Evolutionary conservation across 805 yeast species (phyloP).

Genomic region (Starmera dryadoides): DNA sequence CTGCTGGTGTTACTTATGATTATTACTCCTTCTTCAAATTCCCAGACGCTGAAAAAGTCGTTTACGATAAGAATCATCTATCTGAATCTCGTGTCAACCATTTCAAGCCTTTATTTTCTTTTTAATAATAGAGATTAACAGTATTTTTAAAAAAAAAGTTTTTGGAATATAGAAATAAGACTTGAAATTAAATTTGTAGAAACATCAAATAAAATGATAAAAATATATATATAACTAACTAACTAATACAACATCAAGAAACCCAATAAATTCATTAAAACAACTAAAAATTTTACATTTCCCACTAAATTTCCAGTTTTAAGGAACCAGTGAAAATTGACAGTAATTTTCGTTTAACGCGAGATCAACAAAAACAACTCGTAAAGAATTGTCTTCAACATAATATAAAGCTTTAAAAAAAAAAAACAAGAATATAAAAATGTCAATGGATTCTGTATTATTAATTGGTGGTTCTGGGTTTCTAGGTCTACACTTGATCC

Average conservation of each 20-base stretch:
- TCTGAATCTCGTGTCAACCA: slow-evolving; percentile 11
- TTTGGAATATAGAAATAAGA: too few relatives aligned
- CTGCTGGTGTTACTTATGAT: neutral
- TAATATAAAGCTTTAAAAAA: neutral
- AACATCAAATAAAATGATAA: too few relatives aligned
- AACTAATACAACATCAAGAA: too few relatives aligned
- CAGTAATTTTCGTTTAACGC: too few relatives aligned
- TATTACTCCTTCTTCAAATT: slow-evolving; percentile 8
- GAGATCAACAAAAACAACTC: too few relatives aligned
- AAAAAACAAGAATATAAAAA: neutral
- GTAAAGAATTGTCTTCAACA: neutral
- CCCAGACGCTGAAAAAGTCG: slow-evolving; percentile 13
- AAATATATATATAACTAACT: too few relatives aligned
- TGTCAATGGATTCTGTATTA: slow-evolving; percentile 40
- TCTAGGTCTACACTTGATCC: slow-evolving; percentile 83
- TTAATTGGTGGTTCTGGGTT: slow-evolving; percentile 96
- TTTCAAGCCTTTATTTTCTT: slow-evolving; percentile 1
- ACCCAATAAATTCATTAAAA: too few relatives aligned
- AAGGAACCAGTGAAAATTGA: too few relatives aligned
- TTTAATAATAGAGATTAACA: neutral
- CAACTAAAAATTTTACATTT: too few relatives aligned
- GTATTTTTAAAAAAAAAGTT: too few relatives aligned
- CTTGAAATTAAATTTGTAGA: too few relatives aligned
- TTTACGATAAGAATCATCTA: slow-evolving; percentile 8
- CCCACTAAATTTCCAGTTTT: too few relatives aligned